Evolutionary conservation across 257 asterid species (phyloP).

Genomic region (Ehretia macrophylla): DNA sequence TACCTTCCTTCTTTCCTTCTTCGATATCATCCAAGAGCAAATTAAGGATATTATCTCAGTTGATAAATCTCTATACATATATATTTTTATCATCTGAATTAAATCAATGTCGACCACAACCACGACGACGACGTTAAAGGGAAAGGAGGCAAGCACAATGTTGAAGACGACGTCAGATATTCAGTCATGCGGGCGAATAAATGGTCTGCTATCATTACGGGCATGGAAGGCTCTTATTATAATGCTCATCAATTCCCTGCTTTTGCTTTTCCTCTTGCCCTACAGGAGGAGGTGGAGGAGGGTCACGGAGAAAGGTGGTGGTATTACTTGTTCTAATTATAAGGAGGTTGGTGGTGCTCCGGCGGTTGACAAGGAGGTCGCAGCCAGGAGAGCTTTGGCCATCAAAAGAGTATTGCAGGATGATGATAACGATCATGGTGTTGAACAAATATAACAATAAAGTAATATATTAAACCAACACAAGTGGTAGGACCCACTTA

Average conservation of each 20-base stretch:
- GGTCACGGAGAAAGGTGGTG: constrained; percentile 51
- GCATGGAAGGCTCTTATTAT: constrained; percentile 47
- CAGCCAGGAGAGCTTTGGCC: constrained; percentile 69
- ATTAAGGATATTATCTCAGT: no score
- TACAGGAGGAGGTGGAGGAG: constrained; percentile 57
- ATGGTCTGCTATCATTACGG: constrained; percentile 55
- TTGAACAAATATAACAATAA: no score
- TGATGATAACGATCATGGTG: background rate
- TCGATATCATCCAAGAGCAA: no score
- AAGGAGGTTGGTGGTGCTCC: no score
- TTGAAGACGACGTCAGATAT: constrained; percentile 56
- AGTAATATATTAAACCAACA: no score
- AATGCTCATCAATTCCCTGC: constrained; percentile 52
- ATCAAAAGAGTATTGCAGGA: constrained; percentile 63
- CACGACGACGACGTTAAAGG: no score
- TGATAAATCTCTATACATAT: no score
- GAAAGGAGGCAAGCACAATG: no score
- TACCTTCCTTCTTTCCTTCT: no score
- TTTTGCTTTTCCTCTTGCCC: constrained; percentile 45
- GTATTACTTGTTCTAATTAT: constrained; percentile 3
- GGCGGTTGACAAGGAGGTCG: constrained; percentile 36
- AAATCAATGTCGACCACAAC: no score
- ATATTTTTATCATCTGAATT: no score
- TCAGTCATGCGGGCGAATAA: constrained; percentile 77
- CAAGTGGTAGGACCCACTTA: no score